These are phyloP conservation scores for Colletotrichum caudatum DNA, from an alignment of 2,329 filamentous ascomycete genomes.

Conservation along the genomic window DNA sequence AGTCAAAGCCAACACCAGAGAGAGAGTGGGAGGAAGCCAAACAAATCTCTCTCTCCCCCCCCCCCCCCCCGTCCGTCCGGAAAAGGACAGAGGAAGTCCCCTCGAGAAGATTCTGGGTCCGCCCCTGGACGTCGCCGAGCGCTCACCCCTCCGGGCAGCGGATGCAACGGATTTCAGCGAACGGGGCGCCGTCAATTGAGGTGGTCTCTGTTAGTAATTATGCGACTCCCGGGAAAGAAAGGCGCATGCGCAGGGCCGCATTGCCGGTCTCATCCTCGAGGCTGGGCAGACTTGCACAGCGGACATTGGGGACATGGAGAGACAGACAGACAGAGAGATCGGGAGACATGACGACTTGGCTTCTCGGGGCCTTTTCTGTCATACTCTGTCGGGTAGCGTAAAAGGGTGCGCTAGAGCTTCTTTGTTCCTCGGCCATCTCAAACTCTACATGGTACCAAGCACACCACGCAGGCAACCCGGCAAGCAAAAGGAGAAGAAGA, in stretches of 20 bases:
- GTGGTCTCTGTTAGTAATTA: slow-evolving; percentile 34
- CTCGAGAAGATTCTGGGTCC: not conserved
- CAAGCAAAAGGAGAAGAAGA: not conserved
- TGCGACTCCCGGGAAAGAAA: slow-evolving; percentile 11
- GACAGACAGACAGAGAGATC: too few species aligned
- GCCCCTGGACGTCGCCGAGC: not conserved
- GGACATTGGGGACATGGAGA: not conserved
- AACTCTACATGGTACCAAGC: slow-evolving; percentile 10
- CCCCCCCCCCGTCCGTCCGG: too few species aligned
- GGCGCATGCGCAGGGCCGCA: slow-evolving; percentile 1
- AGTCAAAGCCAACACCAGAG: not conserved
- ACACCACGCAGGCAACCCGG: not conserved
- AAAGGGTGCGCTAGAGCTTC: slow-evolving; percentile 10
- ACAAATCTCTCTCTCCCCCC: not conserved
- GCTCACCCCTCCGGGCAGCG: not conserved
- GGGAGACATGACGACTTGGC: not conserved
- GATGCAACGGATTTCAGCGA: slow-evolving; percentile 25
- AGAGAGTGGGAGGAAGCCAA: not conserved
- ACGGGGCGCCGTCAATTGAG: slow-evolving; percentile 23
- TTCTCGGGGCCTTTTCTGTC: not conserved
- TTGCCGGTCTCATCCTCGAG: not conserved
- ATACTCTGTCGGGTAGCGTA: not conserved
- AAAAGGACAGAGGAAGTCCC: not conserved
- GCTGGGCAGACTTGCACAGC: not conserved
- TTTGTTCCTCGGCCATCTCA: slow-evolving; percentile 32